Percentiles rank a stretch among this genome's conserved stretches.
Conservation (phyloP, 768 basidiomycete species). For the Podaxis carcinomalis region DNA sequence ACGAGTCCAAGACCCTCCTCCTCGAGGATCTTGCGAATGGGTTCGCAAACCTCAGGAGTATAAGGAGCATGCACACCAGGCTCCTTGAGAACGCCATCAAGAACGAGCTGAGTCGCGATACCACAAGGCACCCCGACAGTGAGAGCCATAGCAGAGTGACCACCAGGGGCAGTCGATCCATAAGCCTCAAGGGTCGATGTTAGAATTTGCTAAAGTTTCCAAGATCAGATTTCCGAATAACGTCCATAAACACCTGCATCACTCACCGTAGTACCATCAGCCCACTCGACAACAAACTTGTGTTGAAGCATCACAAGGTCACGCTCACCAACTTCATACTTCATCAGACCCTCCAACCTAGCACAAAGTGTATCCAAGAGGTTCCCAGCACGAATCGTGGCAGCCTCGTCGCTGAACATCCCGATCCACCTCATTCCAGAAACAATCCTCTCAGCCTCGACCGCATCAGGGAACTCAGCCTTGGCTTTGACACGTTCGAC, state of each 20-base stretch:
- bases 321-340: slow-evolving; percentile 85
- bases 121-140: slow-evolving; percentile 94
- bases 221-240: slow-evolving; percentile 4
- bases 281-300: slow-evolving; percentile 91
- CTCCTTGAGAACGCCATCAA: slow-evolving; percentile 77
- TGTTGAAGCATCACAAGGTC: slow-evolving; percentile 98
- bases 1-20: slow-evolving; percentile 70
- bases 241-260: not conserved
- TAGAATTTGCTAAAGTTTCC: slow-evolving; percentile 56
- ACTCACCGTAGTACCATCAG: slow-evolving; percentile 69
- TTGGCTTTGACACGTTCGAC: slow-evolving; percentile 66
- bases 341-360: slow-evolving; percentile 86
- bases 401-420: slow-evolving; percentile 71
- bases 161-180: slow-evolving; percentile 57
- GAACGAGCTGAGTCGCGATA: slow-evolving; percentile 85
- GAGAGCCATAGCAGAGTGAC: slow-evolving; percentile 87
- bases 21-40: slow-evolving; percentile 63
- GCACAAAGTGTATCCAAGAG: slow-evolving; percentile 93
- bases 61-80: slow-evolving; percentile 88
- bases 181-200: slow-evolving; percentile 92
- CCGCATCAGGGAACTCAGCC: slow-evolving; percentile 66
- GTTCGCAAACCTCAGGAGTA: slow-evolving; percentile 77
- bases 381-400: slow-evolving; percentile 61
- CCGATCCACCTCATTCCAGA: slow-evolving; percentile 94
- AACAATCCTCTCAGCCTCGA: slow-evolving; percentile 73